Percentiles rank a stretch among this genome's conserved stretches.
Conservation (phyloP, 495 filamentous ascomycete genomes). For the Thermothielavioides terrestris region DNA sequence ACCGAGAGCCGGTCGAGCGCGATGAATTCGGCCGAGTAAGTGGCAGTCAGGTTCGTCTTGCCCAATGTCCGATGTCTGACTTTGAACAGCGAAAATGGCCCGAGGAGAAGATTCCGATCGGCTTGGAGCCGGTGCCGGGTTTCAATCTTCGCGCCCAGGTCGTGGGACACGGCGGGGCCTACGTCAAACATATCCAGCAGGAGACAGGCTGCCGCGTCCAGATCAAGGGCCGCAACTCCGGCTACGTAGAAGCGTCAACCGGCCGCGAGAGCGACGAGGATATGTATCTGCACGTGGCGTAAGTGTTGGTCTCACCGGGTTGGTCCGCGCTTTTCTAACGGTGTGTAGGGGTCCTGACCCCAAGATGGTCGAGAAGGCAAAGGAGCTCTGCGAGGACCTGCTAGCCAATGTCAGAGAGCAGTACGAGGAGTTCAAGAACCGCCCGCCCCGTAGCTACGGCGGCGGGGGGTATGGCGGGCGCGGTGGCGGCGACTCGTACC, state of each 20-base stretch:
- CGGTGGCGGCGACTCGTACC: slow-evolving; percentile 32
- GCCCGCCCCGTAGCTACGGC: slow-evolving; percentile 64
- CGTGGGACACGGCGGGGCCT: slow-evolving; percentile 83
- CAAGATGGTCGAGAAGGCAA: slow-evolving; percentile 75
- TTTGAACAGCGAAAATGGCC: slow-evolving; percentile 86
- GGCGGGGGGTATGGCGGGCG: slow-evolving; percentile 28
- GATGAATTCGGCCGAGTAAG: slow-evolving; percentile 89
- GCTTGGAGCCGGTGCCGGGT: slow-evolving; percentile 83
- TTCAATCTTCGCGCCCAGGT: slow-evolving; percentile 95
- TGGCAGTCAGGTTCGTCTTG: neutral
- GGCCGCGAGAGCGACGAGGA: slow-evolving; percentile 83
- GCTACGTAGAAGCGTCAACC: slow-evolving; percentile 79
- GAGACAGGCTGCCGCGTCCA: slow-evolving; percentile 92
- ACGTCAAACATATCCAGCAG: slow-evolving; percentile 95
- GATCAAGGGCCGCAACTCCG: slow-evolving; percentile 95
- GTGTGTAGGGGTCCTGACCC: slow-evolving; percentile 69
- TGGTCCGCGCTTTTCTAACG: slow-evolving; percentile 24
- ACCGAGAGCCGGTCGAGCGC: slow-evolving; percentile 81
- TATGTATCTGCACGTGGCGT: slow-evolving; percentile 96
- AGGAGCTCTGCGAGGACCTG: slow-evolving; percentile 80
- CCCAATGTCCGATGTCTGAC: slow-evolving; percentile 23
- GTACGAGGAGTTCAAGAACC: slow-evolving; percentile 83
- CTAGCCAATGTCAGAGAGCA: slow-evolving; percentile 72
- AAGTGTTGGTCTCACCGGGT: slow-evolving; percentile 26
- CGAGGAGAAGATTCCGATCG: slow-evolving; percentile 84